A percentile compares a stretch with the other conserved stretches of the same genome.
These are phyloP conservation scores for Eimeria mitis DNA, from an alignment of 169 alveolate species.

Conservation along the genomic window DNA sequence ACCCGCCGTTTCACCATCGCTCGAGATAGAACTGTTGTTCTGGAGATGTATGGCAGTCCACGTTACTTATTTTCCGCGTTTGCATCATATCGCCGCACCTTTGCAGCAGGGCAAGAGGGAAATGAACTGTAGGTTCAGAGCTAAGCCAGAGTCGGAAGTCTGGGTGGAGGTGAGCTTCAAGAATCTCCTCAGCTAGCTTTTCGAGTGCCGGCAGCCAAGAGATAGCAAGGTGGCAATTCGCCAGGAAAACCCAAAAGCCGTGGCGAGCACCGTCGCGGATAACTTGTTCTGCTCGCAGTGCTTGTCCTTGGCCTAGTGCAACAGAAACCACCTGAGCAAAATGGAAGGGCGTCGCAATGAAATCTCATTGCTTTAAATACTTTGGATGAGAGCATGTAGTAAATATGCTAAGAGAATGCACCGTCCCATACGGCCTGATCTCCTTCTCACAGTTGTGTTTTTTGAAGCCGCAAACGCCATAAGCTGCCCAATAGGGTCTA, in stretches of 20 bases:
- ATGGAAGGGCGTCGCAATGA: background rate
- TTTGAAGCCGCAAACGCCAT: slow-evolving; percentile 89
- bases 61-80: background rate
- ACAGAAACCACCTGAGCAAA: slow-evolving; percentile 86
- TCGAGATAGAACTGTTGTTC: background rate
- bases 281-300: slow-evolving; percentile 92
- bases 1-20: background rate
- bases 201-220: slow-evolving; percentile 95
- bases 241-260: slow-evolving; percentile 97
- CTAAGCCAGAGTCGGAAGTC: slow-evolving; percentile 97
- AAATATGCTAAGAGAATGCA: background rate
- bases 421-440: background rate
- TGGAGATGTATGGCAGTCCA: background rate
- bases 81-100: slow-evolving; percentile 81
- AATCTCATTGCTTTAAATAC: background rate
- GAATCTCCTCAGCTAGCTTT: slow-evolving; percentile 86
- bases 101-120: slow-evolving; percentile 97
- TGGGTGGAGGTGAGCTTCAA: slow-evolving; percentile 92
- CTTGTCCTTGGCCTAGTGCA: slow-evolving; percentile 97
- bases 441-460: slow-evolving; percentile 35
- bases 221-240: slow-evolving; percentile 96
- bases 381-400: background rate
- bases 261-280: slow-evolving; percentile 94
- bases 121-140: slow-evolving; percentile 95
- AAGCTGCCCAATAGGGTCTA: slow-evolving; percentile 95